These are phyloP conservation scores for Gynostemma pentaphyllum DNA, from an alignment of 306 rosid genomes.

Conservation along the genomic window DNA sequence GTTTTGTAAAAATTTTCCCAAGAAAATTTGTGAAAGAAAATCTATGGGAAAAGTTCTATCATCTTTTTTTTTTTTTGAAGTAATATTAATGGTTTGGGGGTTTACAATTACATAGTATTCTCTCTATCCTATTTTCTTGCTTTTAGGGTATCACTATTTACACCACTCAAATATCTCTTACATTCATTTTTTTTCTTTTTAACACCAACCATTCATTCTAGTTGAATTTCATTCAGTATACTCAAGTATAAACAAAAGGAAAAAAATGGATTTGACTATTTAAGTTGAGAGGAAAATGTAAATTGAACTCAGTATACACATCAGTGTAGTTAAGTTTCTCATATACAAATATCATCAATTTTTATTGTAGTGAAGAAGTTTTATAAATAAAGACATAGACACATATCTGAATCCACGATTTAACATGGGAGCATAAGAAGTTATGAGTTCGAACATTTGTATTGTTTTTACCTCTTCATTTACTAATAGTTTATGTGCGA, in stretches of 20 bases:
- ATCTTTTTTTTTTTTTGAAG: conserved; percentile 13
- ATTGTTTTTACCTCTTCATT: too few species aligned
- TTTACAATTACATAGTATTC: conserved; percentile 32
- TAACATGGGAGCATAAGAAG: too few species aligned
- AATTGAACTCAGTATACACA: too few species aligned
- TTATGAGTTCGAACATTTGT: too few species aligned
- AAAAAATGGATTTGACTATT: background rate
- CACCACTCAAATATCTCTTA: background rate
- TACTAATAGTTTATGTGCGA: too few species aligned
- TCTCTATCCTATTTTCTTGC: background rate
- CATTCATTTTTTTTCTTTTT: background rate
- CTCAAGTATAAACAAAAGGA: background rate
- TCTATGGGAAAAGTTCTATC: conserved; percentile 18
- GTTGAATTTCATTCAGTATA: background rate
- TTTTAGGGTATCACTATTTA: background rate
- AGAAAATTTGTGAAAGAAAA: background rate
- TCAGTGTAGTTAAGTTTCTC: too few species aligned
- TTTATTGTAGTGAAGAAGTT: too few species aligned
- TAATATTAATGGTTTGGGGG: conserved; percentile 41
- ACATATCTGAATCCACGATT: too few species aligned
- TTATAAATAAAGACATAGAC: too few species aligned
- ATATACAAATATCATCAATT: too few species aligned
- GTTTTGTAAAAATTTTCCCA: conserved; percentile 54
- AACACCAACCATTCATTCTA: background rate
- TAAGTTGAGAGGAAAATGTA: background rate